These are phyloP conservation scores for Yamadazyma endophytica DNA, from an alignment of 805 yeast species.

Conservation along the genomic window DNA sequence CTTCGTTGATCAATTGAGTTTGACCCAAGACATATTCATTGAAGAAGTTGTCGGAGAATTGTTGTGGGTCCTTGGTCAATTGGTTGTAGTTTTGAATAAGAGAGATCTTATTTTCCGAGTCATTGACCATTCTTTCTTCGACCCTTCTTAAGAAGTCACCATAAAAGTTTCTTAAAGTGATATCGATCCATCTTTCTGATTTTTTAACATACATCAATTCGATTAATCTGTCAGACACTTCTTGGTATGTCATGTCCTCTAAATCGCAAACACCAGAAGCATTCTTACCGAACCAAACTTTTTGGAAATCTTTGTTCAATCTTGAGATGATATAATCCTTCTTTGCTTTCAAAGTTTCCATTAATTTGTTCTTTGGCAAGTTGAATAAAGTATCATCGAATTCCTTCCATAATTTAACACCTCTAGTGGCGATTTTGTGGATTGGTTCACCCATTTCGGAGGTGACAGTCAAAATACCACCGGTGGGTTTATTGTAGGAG, in stretches of 20 bases:
- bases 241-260: constrained; percentile 92
- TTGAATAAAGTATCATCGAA: constrained; percentile 90
- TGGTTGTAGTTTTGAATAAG: constrained; percentile 70
- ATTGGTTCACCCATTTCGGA: constrained; percentile 99
- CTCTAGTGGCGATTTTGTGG: constrained; percentile 97
- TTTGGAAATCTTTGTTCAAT: constrained; percentile 92
- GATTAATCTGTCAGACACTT: constrained; percentile 81
- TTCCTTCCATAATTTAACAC: constrained; percentile 96
- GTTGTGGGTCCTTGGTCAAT: constrained; percentile 59
- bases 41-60: constrained; percentile 56
- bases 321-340: constrained; percentile 79
- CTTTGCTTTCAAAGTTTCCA: constrained; percentile 77
- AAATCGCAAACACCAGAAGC: constrained; percentile 81
- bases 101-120: constrained; percentile 46
- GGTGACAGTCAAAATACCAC: constrained; percentile 93
- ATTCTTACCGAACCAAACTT: constrained; percentile 93
- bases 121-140: constrained; percentile 86
- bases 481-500: constrained; percentile 91
- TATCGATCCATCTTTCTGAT: constrained; percentile 84
- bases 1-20: constrained; percentile 84
- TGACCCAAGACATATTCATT: constrained; percentile 68
- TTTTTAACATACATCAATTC: constrained; percentile 83
- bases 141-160: constrained; percentile 89
- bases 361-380: constrained; percentile 82
- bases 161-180: constrained; percentile 76